Conservation (phyloP, 108 stramenopile genomes). For the Mediolabrus comicus region DNA sequence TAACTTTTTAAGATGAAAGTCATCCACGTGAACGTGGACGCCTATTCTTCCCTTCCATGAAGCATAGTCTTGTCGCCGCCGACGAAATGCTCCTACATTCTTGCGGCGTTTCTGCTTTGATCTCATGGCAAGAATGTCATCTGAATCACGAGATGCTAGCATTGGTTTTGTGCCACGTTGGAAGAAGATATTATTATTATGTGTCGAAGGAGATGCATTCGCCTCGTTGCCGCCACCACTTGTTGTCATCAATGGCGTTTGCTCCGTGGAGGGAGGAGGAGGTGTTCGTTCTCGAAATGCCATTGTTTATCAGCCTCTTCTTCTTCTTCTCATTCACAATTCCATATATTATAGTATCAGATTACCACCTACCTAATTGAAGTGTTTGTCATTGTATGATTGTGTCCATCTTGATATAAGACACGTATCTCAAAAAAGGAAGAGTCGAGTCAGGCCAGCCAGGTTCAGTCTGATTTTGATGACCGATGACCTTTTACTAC, state of each 20-base stretch:
- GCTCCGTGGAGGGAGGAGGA: background rate
- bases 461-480: too few relatives aligned
- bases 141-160: background rate
- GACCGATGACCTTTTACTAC: too few relatives aligned
- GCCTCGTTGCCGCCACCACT: background rate
- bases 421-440: too few relatives aligned
- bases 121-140: background rate
- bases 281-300: background rate
- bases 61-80: conserved; percentile 37
- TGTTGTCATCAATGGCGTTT: background rate
- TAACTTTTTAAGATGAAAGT: conserved; percentile 42
- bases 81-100: conserved; percentile 47
- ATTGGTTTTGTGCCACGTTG: background rate
- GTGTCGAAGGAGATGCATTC: background rate
- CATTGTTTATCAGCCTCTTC: too few relatives aligned
- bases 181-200: background rate
- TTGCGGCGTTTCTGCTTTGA: conserved; percentile 16
- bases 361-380: too few relatives aligned
- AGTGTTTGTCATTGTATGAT: too few relatives aligned
- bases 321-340: background rate
- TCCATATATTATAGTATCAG: too few relatives aligned
- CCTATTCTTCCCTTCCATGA: conserved; percentile 50
- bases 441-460: too few relatives aligned
- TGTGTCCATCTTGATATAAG: too few relatives aligned
- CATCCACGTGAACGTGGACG: conserved; percentile 45